A percentile compares a stretch with the other conserved stretches of the same genome.
Conservation (phyloP, 805 yeast species). For the Ogataea dorogensis region DNA sequence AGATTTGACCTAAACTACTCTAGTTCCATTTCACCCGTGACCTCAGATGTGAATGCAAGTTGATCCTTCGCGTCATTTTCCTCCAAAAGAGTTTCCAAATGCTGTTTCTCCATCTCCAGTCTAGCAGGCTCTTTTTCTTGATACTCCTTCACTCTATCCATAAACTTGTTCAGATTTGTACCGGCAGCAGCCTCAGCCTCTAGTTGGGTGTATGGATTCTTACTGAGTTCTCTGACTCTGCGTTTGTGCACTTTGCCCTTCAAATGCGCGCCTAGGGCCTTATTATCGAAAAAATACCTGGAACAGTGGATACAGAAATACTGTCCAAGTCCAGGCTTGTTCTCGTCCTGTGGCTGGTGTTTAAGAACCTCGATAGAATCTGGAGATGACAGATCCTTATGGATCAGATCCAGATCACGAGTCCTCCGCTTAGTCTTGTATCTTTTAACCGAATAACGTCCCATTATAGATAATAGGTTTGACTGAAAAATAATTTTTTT, state of each 20-base stretch:
- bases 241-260: constrained; percentile 82
- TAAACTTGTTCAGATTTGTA: constrained; percentile 62
- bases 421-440: constrained; percentile 89
- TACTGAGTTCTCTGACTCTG: constrained; percentile 70
- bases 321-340: constrained; percentile 92
- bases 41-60: constrained; percentile 17
- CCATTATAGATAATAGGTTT: constrained; percentile 47
- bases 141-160: constrained; percentile 61
- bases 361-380: constrained; percentile 64
- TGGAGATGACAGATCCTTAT: constrained; percentile 65
- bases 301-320: constrained; percentile 94
- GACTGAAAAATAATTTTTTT: constrained; percentile 4
- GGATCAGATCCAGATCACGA: constrained; percentile 79
- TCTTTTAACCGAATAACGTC: constrained; percentile 80
- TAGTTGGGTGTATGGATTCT: constrained; percentile 79
- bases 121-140: constrained; percentile 48
- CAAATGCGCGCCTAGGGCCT: constrained; percentile 68
- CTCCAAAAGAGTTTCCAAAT: constrained; percentile 26
- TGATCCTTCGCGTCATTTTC: constrained; percentile 36
- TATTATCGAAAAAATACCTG: constrained; percentile 78
- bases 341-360: constrained; percentile 85
- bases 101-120: constrained; percentile 40
- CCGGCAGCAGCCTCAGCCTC: constrained; percentile 95
- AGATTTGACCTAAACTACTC: constrained; percentile 42
- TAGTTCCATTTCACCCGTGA: constrained; percentile 20